These are phyloP conservation scores for Miscanthus lutarioriparius DNA, from an alignment of 176 grass and related monocot genomes.

Conservation along the genomic window DNA sequence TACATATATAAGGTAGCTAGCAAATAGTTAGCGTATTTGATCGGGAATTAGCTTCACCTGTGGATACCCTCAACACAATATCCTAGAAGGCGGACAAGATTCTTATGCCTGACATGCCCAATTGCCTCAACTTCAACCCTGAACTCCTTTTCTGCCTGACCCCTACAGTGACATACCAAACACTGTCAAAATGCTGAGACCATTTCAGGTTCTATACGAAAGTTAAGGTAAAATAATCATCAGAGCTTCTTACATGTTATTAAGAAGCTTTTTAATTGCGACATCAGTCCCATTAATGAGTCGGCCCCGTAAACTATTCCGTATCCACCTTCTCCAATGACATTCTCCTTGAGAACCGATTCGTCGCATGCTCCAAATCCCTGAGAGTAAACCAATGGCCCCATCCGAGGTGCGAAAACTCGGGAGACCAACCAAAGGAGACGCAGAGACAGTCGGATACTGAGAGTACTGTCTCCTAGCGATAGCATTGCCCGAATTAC, in stretches of 20 bases:
- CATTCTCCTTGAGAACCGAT: conserved; percentile 72
- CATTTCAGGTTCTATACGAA: background rate
- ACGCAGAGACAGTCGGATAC: conserved; percentile 56
- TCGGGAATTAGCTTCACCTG: conserved; percentile 31
- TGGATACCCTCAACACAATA: conserved; percentile 69
- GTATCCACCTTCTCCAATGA: conserved; percentile 75
- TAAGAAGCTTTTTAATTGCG: conserved; percentile 71
- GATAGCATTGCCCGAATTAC: conserved; percentile 42
- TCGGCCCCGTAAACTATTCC: conserved; percentile 62
- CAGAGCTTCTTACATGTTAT: conserved; percentile 57
- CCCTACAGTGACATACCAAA: conserved; percentile 36
- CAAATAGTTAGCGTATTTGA: background rate
- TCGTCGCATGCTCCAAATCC: conserved; percentile 66
- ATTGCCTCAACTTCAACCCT: conserved; percentile 84
- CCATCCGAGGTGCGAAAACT: conserved; percentile 79
- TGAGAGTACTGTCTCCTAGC: conserved; percentile 39
- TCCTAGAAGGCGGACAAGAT: conserved; percentile 70
- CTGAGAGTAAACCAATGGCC: conserved; percentile 80
- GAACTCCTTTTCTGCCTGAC: conserved; percentile 81
- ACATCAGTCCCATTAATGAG: conserved; percentile 69
- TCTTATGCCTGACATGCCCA: conserved; percentile 76
- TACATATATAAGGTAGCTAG: background rate
- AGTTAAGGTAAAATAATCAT: background rate
- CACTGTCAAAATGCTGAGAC: background rate
- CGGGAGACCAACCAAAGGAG: conserved; percentile 66